Evolutionary conservation across 2,329 filamentous ascomycete species (phyloP), one percentile per base, ranked within the genome.

Genomic region (Corynespora cassiicola): DNA sequence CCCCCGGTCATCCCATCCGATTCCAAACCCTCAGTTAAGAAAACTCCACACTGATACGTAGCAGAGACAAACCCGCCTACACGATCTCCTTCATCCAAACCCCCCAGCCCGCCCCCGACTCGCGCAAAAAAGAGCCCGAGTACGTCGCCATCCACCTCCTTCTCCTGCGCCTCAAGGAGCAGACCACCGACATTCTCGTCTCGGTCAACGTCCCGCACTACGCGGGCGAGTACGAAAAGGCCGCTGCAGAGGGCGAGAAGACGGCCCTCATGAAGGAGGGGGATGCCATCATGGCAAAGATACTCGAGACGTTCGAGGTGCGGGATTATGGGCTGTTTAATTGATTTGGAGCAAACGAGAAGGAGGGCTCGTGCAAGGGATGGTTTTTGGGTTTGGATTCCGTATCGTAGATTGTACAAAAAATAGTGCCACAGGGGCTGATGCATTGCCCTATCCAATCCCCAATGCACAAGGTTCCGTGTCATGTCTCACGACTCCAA

Each of bases 171-270:
- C 76, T 97, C 30, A 85, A 85, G 68, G 78, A 81, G 56, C 78
- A 90, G 62, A 76, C 75, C 40, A 92, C 91, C 1, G 92, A 97
- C 68, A 73, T 97, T 24, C 74, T 96, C 30, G 82, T 96, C 47
- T 88, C 88, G 25, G 82, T 96, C 61, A 96, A 96, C 69, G 87
- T 95, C 31, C 92, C 91, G 18, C 86, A 94, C 62, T 85, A 90
- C 52, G 78, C 81, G 54, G 85, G 85, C 47, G 82, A 87, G 65
- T 90, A 90, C 63, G 76, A 84, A 55, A 81, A 84, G 66, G n/a
- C n/a, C n/a, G 84, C 86, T 7, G 83, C 85, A 6, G 84, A 89
- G 20, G 81, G 92, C 11, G 82, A 88, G 59, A 70, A 85, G 39
- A 65, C 63, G 29, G 78, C 82, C 66, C 71, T 88, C 49, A 84